Conservation (phyloP, 345 rosid genomes). For the Crucihimalaya himalaica region DNA sequence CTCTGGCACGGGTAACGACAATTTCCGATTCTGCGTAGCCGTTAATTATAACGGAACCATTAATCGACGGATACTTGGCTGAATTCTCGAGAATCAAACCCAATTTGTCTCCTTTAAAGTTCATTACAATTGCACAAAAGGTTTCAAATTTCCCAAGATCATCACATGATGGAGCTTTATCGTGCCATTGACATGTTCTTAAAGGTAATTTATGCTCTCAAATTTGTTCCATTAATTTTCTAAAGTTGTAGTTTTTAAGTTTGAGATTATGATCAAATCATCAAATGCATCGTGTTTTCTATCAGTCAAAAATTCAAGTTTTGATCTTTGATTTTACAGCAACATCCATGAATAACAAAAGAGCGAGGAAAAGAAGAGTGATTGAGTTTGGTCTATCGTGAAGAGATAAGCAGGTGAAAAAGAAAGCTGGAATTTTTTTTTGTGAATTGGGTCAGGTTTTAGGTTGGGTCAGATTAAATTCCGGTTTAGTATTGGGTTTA, state of each 20-base stretch:
- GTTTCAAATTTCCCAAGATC: slow-evolving; percentile 55
- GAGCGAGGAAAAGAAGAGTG: too few relatives aligned
- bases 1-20: too few relatives aligned
- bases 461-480: too few relatives aligned
- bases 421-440: too few relatives aligned
- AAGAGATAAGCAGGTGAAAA: too few relatives aligned
- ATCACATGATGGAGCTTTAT: slow-evolving; percentile 68
- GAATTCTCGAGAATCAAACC: slow-evolving; percentile 60
- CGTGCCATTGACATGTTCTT: slow-evolving; percentile 76
- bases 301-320: neutral
- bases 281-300: neutral
- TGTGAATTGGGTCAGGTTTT: too few relatives aligned
- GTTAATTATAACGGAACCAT: too few relatives aligned
- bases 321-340: slow-evolving; percentile 40
- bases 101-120: slow-evolving; percentile 47
- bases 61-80: slow-evolving; percentile 64
- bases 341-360: slow-evolving; percentile 61
- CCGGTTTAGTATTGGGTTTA: too few relatives aligned
- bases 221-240: neutral
- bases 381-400: too few relatives aligned
- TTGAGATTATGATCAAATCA: too few relatives aligned
- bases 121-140: slow-evolving; percentile 47
- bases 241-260: too few relatives aligned
- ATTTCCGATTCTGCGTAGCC: too few relatives aligned
- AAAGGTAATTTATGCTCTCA: slow-evolving; percentile 45